Base-by-base conservation (phyloP, 2,329 filamentous ascomycete genomes). In the Pestalotiopsis sp. region DNA sequence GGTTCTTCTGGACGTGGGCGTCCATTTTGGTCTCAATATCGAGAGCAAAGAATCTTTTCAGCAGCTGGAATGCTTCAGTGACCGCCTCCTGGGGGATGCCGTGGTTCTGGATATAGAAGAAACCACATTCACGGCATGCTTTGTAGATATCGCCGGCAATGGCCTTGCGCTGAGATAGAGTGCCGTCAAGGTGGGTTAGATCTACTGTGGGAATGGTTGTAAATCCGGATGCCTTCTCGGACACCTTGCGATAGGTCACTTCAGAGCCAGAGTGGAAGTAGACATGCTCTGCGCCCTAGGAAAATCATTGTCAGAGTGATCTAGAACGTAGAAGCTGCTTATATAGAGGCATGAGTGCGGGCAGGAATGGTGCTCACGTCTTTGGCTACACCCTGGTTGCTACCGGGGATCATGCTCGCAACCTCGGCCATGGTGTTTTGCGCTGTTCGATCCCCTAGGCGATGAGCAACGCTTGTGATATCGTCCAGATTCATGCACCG, bases 1-100 rank as follows among this genome's bases (percentile, higher is more conserved):
- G 75, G 45, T 78, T 80, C 72, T 81, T 78, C 60, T 79, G 76
- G 38, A 78, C 73, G 68, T 82, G 77, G n/a, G 77, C 73, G 20
- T 79, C 71, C 72, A 79, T 78, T 71, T 80, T 79, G 31, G 72
- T 73, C 9, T 77, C 78, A 1, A 70, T 25, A 20, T 77, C 75
- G 36, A 79, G 69, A 2, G 73, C 72, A 65, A 80, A 80, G 72
- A 79, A 79, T 7, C 73, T 72, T 60, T 73, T 76, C 12, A 78
- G 68, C 2, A 75, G 52, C 9, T 69, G 71, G 52, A 79, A 76
- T 11, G 72, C 74, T 45, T 73, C 70, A 3, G 67, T 64, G 65
- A 69, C 69, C 23, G 75, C 56, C 4, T 71, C 49, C 17, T 75
- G 66, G 9, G 77, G 71, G 6, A 80, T 73, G 20, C 75, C 75